Conservation (phyloP, 345 rosid species). For the Aegle marmelos region DNA sequence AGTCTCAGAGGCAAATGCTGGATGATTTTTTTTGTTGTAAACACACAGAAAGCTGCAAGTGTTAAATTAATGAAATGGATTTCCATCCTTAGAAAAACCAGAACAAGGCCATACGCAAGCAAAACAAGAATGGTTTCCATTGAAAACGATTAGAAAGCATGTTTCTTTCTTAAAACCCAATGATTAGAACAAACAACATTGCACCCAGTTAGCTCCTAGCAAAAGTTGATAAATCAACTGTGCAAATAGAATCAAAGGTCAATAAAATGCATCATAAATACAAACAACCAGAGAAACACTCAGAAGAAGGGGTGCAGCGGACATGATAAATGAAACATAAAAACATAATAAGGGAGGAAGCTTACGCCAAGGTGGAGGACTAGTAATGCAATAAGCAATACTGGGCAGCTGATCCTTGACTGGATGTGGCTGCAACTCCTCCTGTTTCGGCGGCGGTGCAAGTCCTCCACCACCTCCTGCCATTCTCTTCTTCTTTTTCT, state of each 20-base stretch:
- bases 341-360: background rate
- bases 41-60: background rate
- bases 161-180: background rate
- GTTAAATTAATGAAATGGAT: background rate
- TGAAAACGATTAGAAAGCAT: background rate
- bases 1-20: slow-evolving; percentile 6
- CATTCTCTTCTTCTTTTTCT: slow-evolving; percentile 26
- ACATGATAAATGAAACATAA: background rate
- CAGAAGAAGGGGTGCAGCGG: background rate
- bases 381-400: slow-evolving; percentile 79
- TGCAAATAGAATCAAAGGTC: slow-evolving; percentile 1
- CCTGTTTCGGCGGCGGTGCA: slow-evolving; percentile 79
- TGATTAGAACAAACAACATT: background rate
- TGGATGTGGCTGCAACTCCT: slow-evolving; percentile 91
- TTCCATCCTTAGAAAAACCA: background rate
- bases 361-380: slow-evolving; percentile 99
- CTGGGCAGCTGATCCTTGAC: slow-evolving; percentile 81
- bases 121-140: background rate
- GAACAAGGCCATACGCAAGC: background rate
- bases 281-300: background rate
- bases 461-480: slow-evolving; percentile 56
- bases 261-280: background rate
- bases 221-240: slow-evolving; percentile 6
- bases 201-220: background rate
- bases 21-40: background rate